phyloP scores from a whole-genome alignment of 1,139 yeast genomes.

The Yamadazyma epiphylla region DNA sequence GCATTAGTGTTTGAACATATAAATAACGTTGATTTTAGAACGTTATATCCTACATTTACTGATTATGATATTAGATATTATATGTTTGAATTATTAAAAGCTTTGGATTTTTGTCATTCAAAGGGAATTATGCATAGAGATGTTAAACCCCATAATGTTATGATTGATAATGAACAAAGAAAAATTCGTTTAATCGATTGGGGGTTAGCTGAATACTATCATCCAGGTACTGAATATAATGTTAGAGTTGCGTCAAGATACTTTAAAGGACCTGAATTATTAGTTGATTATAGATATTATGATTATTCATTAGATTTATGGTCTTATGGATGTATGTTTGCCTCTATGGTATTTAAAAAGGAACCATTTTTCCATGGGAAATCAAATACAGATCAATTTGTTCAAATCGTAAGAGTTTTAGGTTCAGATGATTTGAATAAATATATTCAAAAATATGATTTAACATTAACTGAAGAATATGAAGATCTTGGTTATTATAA shows the following conservation, averaged over 20 bases:
- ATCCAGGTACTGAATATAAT: conserved; percentile 89
- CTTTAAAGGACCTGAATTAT: conserved; percentile 94
- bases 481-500: conserved; percentile 79
- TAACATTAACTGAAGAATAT: conserved; percentile 75
- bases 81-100: conserved; percentile 83
- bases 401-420: conserved; percentile 87
- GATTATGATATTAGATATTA: conserved; percentile 83
- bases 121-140: conserved; percentile 99
- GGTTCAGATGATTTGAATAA: conserved; percentile 82
- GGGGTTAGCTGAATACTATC: conserved; percentile 98
- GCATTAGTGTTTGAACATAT: conserved; percentile 90
- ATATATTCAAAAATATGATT: conserved; percentile 72
- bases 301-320: conserved; percentile 95
- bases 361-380: conserved; percentile 98
- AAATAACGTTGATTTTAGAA: conserved; percentile 85
- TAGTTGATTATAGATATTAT: conserved; percentile 90
- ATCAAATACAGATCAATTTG: conserved; percentile 92
- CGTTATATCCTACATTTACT: conserved; percentile 84
- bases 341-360: conserved; percentile 92
- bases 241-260: conserved; percentile 98
- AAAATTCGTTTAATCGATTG: conserved; percentile 87
- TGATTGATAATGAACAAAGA: conserved; percentile 86
- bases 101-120: conserved; percentile 91
- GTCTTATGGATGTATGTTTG: conserved; percentile 97
- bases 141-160: conserved; percentile 96